Conservation (phyloP, 1,284 basidiomycete species). For the Tilletia caries region DNA sequence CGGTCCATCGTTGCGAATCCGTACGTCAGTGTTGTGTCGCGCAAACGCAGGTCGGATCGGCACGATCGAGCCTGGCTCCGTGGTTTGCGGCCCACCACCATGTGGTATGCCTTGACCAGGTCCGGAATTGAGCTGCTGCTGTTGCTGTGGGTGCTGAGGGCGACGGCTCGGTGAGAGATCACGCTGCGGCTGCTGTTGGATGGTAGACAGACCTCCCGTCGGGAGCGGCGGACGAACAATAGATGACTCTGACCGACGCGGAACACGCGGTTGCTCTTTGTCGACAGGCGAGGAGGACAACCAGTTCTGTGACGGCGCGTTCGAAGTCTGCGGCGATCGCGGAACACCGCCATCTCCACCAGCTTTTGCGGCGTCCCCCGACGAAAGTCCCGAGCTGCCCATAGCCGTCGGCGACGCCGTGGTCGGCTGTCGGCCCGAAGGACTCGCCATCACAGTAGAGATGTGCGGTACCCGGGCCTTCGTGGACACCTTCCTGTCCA, state of each 20-base stretch:
- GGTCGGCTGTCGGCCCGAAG: constrained; percentile 60
- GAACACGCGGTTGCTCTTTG: neutral
- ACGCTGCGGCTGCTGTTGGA: neutral
- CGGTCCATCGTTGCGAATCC: constrained; percentile 73
- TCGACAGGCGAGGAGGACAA: neutral
- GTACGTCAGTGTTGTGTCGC: constrained; percentile 78
- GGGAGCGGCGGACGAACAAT: neutral
- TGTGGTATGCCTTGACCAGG: no score
- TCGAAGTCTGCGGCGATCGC: constrained; percentile 5
- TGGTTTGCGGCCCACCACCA: neutral
- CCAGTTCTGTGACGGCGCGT: constrained; percentile 1
- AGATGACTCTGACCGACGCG: neutral
- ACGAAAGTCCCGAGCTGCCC: neutral
- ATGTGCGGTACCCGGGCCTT: constrained; percentile 86
- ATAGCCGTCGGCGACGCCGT: neutral
- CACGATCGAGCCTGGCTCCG: constrained; percentile 45
- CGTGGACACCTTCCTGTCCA: constrained; percentile 90
- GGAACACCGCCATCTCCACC: neutral
- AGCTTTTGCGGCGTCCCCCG: neutral
- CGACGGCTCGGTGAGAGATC: no score
- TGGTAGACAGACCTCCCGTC: neutral
- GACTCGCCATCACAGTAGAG: constrained; percentile 92
- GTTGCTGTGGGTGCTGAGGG: no score
- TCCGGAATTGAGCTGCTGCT: no score
- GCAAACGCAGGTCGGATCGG: constrained; percentile 70